Evolutionary conservation across 2,329 filamentous ascomycete species (phyloP), one percentile per base, ranked within the genome.

Genomic region (Hirsutella rhossiliensis): DNA sequence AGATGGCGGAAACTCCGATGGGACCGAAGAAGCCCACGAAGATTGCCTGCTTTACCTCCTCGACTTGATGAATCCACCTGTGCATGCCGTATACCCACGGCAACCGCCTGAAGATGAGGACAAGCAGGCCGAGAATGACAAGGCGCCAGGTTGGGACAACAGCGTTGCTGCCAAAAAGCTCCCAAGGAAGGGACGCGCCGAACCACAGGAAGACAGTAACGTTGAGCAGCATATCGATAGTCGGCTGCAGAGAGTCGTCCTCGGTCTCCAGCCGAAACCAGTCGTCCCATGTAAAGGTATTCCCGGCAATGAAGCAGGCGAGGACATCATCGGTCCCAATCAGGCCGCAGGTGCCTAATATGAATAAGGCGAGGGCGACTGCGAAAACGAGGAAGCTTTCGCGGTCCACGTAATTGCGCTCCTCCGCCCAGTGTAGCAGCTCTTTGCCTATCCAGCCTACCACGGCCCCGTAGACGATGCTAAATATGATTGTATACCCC

Each of bases 11-110:
- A 1, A 95, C 88, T 3, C 90, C 89, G 44, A 96, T 89, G 0
- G 89, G 89, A 0, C 89, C 89, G 51, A 96, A 96, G 67, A 94
- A 95, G 0, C 89, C 89, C 8, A 92, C 85, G 55, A 94, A 95
- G 0, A 85, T 64, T 2, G 87, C 87, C 52, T 94, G 87, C 4
- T 76, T 74, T 28, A 75, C 62, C 37, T 83, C 72, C 46, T 88
- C 76, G 36, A 95, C 88, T 58, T 94, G 86, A 27, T 76, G 83
- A 38, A 95, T 89, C 47, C 75, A 73, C 52, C 76, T 82, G 57
- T 89, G 82, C 61, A 90, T 69, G 0, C 72, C 75, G 42, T 87
- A 75, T 0, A 96, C 72, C 57, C 87, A 78, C 0, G 89, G 89
- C 6, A 89, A 69, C 2, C 89, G 80, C 32, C 89, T 76, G 18